Percentiles rank a stretch among this genome's conserved stretches.
Evolutionary conservation across 2,329 filamentous ascomycete species (phyloP).

Genomic region (Tolypocladium tundrense): DNA sequence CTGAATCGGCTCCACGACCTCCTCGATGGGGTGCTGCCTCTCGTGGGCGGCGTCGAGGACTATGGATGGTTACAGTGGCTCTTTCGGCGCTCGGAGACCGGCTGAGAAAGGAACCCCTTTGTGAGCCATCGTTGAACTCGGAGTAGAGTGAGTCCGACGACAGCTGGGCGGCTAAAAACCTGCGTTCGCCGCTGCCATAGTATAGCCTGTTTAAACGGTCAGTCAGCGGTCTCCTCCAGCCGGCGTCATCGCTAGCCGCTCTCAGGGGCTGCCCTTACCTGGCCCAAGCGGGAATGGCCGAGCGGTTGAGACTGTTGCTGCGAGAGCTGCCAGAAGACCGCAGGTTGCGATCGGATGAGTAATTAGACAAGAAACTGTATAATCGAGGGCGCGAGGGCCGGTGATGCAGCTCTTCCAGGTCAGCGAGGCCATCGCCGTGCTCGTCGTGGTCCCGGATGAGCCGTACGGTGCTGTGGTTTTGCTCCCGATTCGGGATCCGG

Average conservation of each 20-base stretch:
- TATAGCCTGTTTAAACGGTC: slow-evolving; percentile 42
- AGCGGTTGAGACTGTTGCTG: slow-evolving; percentile 32
- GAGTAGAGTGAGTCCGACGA: slow-evolving; percentile 37
- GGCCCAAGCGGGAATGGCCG: slow-evolving; percentile 44
- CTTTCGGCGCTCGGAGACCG: slow-evolving; percentile 41
- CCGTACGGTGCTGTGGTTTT: slow-evolving; percentile 25
- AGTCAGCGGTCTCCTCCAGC: neutral
- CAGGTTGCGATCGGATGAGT: slow-evolving; percentile 40
- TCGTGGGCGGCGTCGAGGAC: slow-evolving; percentile 32
- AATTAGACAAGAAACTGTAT: slow-evolving; percentile 38
- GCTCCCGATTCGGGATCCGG: slow-evolving; percentile 24
- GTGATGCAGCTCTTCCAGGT: slow-evolving; percentile 42
- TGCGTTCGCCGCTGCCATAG: slow-evolving; percentile 56
- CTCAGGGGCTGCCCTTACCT: slow-evolving; percentile 21
- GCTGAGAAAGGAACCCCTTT: slow-evolving; percentile 32
- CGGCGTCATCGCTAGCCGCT: neutral
- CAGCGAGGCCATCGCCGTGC: slow-evolving; percentile 52
- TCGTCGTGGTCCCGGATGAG: slow-evolving; percentile 51
- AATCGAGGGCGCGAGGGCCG: slow-evolving; percentile 44
- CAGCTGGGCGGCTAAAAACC: slow-evolving; percentile 33
- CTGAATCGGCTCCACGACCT: neutral
- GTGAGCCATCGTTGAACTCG: slow-evolving; percentile 36
- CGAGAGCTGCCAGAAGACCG: slow-evolving; percentile 41
- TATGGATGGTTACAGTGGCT: slow-evolving; percentile 33
- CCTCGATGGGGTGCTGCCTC: slow-evolving; percentile 18